Evolutionary conservation across 108 stramenopile genomes (phyloP), one percentile per base, ranked within the genome.

Genomic region (Cyclotella sp.): DNA sequence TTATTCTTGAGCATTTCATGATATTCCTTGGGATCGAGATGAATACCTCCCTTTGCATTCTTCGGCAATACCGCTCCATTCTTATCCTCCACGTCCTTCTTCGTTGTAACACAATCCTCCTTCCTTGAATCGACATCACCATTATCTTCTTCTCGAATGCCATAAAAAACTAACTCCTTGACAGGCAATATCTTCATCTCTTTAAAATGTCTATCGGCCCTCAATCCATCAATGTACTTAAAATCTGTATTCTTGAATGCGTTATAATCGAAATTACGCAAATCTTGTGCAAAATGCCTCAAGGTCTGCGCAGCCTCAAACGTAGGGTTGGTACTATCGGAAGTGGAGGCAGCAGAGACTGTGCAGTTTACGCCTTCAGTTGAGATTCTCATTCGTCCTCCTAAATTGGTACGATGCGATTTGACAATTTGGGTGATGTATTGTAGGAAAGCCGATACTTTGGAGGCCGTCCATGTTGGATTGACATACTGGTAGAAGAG

Each of bases 141-240:
- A 24, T 14, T 12, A 40, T 22, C 28, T 11, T 76, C 80, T 22
- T 91, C 84, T 10, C 70, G 40, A 39, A 97, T 80, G 22, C 92
- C 95, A 85, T 97, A 97, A 79, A 89, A 93, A 10, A 97, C 97
- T 39, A 97, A 80, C 70, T 97, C 97, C 44, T 93, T 88, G 8
- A 96, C 94, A 0, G 97, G 97, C 12, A 96, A 70, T 16, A 97
- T 73, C 57, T 91, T 97, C 72, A 96, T 58, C 42, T 96, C 91
- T 72, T 89, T 93, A 70, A 97, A 97, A 61, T 93, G 91, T 0
- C 93, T 88, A 84, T 93, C 90, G 14, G 89, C 82, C 21, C 82
- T 66, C 44, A 96, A 60, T 72, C 84, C 82, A 60, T 93, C 92
- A 62, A 96, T 81, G 67, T 85, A 93, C 72, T 95, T 95, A 77